Evolutionary conservation across 345 rosid genomes (phyloP), one percentile per base, ranked within the genome.

Genomic region (Eutrema japonicum): DNA sequence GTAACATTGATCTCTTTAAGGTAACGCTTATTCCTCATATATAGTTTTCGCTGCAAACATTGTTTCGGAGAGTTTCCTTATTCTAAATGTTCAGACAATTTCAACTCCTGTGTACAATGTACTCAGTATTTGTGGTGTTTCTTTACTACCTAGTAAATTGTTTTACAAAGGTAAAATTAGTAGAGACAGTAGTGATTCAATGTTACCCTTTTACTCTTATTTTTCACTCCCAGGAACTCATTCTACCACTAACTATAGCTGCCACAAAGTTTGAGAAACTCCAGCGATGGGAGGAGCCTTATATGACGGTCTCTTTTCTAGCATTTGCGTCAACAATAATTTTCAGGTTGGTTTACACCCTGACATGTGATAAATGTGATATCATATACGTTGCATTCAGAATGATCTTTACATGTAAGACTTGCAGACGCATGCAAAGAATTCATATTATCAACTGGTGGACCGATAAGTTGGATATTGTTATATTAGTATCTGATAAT

Each of bases 1-100:
- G 93, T 82, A 95, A 94, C 82, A 91, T 94, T 47, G 98, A 91
- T 70, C 96, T 95, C 61, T 87, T 88, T 81, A 94, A 89, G 98
- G 98, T 91, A 56, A 65, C 36, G 2, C 59, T 52, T 76, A 4
- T 45, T 41, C 49, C 8, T 37, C 29, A 13, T 18, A 12, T 8
- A 42, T 41, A 49, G 32, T 26, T 36, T 43, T 27, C 35, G 33
- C 8, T 40, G 47, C 35, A 53, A 42, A 51, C 54, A 18, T 45
- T 73, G 12, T 54, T 56, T 22, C 6, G 0, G 11, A 22, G 8
- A 26, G 32, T 43, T 73, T 50, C 64, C 64, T 41, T 45, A 41
- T 42, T 13, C n/a, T 13, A 8, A 4, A 46, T 46, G 65, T 36
- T 45, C 45, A 63, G 66, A 60, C n/a, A 45, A 33, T 41, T 47